A percentile compares a stretch with the other conserved stretches of the same genome.
These are phyloP conservation scores for Pittosporum tobira DNA, from an alignment of 129 eudicot genomes.

Conservation along the genomic window DNA sequence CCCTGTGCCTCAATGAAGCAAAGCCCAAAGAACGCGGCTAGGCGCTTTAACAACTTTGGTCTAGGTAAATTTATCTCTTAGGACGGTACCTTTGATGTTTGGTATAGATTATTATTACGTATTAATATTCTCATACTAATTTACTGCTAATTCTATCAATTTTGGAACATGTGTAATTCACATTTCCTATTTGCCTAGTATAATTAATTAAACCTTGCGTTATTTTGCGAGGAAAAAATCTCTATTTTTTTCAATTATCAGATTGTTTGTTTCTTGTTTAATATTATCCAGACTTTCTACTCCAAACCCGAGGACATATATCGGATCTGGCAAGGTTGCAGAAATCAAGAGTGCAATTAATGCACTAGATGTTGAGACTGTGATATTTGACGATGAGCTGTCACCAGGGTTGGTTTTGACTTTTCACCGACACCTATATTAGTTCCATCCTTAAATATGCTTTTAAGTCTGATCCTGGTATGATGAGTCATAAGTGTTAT, in stretches of 20 bases:
- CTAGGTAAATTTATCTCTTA: no score
- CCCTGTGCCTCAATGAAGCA: no score
- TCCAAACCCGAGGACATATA: conserved; percentile 78
- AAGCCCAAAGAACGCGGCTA: no score
- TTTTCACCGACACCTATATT: no score
- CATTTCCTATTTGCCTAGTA: background rate
- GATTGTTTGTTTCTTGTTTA: conserved; percentile 15
- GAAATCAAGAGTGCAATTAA: conserved; percentile 78
- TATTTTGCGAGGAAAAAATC: background rate
- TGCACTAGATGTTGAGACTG: conserved; percentile 79
- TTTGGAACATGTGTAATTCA: background rate
- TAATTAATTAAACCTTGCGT: conserved; percentile 4
- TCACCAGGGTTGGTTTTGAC: conserved; percentile 77
- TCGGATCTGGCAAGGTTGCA: conserved; percentile 92
- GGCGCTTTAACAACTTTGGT: no score
- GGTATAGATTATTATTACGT: no score
- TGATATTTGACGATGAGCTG: conserved; percentile 93
- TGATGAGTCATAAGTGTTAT: no score
- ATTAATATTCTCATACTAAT: background rate
- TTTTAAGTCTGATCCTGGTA: background rate
- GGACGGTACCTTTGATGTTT: no score
- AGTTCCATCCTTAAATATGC: no score
- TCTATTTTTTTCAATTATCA: conserved; percentile 7
- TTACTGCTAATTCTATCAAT: background rate
- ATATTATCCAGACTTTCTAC: conserved; percentile 49